Evolutionary conservation across 495 filamentous ascomycete genomes (phyloP).

Genomic region (Pyrenopolyporus hunteri): DNA sequence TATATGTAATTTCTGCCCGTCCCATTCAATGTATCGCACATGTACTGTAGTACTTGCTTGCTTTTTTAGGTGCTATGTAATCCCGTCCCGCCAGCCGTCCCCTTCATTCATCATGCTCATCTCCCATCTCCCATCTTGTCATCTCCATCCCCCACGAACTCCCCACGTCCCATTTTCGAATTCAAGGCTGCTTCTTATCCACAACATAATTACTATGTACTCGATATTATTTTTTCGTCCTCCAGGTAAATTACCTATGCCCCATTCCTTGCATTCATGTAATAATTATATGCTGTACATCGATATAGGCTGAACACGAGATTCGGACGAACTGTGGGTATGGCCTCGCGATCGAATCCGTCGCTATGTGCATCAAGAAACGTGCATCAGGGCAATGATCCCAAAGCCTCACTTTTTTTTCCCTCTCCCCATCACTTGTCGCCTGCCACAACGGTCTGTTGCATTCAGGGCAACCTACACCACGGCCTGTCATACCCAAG

Average conservation of each 20-base stretch:
- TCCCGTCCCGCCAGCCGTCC: background rate
- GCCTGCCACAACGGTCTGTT: conserved; percentile 26
- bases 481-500: conserved; percentile 24
- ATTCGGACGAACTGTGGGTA: conserved; percentile 16
- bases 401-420: background rate
- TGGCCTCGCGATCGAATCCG: conserved; percentile 14
- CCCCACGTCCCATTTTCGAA: conserved; percentile 17
- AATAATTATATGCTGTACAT: conserved; percentile 24
- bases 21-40: no score
- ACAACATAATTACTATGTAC: conserved; percentile 1
- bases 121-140: no score
- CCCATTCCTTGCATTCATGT: no score
- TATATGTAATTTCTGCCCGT: no score
- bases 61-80: no score
- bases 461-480: conserved; percentile 20
- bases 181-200: background rate
- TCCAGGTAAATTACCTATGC: no score
- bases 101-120: background rate
- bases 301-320: conserved; percentile 33
- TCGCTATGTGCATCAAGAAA: conserved; percentile 14
- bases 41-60: background rate
- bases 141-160: conserved; percentile 15
- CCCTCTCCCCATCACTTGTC: conserved; percentile 12
- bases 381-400: background rate
- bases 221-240: no score